Evolutionary conservation across 371 early-diverging fungal species (phyloP).

Genomic region (Mortierella sp.): DNA sequence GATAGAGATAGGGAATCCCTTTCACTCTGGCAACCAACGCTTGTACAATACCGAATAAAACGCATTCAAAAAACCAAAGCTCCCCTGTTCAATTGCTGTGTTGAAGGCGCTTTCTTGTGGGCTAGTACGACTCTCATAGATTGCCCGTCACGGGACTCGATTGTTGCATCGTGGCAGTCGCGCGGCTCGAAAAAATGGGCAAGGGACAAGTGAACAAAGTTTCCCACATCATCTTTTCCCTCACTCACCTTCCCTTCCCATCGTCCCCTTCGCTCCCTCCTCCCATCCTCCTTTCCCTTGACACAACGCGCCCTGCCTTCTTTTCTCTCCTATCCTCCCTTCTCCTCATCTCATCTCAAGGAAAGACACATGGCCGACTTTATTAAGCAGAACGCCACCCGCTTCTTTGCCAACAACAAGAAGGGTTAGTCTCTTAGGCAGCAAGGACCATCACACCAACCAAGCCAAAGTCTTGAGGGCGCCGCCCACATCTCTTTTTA

Average conservation of each 20-base stretch:
- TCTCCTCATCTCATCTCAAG: neutral
- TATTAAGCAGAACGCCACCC: constrained; percentile 55
- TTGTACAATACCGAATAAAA: constrained; percentile 8
- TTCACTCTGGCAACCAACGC: constrained; percentile 1
- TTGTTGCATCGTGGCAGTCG: constrained; percentile 5
- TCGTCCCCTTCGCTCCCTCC: neutral
- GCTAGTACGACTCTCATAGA: no score
- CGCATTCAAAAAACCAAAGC: neutral
- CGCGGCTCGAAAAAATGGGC: neutral
- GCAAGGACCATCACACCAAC: neutral
- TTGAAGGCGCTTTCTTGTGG: no score
- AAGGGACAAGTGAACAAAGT: neutral
- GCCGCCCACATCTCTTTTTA: neutral
- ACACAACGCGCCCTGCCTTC: no score
- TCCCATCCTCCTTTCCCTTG: neutral
- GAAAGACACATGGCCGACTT: constrained; percentile 28
- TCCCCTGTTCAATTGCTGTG: neutral
- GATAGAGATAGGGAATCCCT: neutral
- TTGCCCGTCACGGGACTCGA: neutral
- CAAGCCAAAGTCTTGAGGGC: neutral
- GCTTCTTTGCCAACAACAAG: constrained; percentile 76
- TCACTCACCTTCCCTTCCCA: neutral
- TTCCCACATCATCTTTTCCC: constrained; percentile 5
- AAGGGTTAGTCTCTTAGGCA: constrained; percentile 61
- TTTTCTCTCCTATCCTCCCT: neutral